phyloP scores from a whole-genome alignment of 345 rosid species.

The Psidium friedrichsthalianum region DNA sequence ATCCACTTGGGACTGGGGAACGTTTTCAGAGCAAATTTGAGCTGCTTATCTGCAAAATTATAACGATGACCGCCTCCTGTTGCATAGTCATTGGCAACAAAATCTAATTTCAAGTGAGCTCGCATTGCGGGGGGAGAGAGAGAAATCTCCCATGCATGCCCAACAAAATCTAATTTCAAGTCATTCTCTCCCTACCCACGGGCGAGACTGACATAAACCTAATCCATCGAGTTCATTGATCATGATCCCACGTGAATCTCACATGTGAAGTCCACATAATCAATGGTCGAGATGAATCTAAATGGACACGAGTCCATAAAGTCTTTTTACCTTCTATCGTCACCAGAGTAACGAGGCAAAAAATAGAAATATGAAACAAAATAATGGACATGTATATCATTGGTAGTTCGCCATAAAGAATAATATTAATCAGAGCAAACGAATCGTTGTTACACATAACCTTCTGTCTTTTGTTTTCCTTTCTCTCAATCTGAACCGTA shows the following conservation, averaged over 20 bases:
- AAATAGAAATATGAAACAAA: background rate
- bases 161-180: no score
- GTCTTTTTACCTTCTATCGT: background rate
- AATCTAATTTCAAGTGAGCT: background rate
- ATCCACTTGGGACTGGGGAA: background rate
- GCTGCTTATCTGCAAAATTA: background rate
- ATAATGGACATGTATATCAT: background rate
- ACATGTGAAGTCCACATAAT: background rate
- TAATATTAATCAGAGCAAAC: background rate
- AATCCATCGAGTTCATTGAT: background rate
- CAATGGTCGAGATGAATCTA: background rate
- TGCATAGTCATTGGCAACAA: background rate
- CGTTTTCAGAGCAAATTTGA: background rate
- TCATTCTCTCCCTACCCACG: background rate
- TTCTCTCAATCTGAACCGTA: background rate
- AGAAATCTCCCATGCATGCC: background rate
- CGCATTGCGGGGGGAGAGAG: background rate
- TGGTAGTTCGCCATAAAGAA: background rate
- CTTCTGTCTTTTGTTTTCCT: background rate
- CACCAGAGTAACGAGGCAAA: background rate
- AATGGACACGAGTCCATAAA: background rate
- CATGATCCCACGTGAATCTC: background rate
- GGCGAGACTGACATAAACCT: background rate
- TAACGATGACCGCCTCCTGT: background rate
- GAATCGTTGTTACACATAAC: background rate